These are phyloP conservation scores for Gossypioides kirkii DNA, from an alignment of 345 rosid genomes.

Conservation along the genomic window DNA sequence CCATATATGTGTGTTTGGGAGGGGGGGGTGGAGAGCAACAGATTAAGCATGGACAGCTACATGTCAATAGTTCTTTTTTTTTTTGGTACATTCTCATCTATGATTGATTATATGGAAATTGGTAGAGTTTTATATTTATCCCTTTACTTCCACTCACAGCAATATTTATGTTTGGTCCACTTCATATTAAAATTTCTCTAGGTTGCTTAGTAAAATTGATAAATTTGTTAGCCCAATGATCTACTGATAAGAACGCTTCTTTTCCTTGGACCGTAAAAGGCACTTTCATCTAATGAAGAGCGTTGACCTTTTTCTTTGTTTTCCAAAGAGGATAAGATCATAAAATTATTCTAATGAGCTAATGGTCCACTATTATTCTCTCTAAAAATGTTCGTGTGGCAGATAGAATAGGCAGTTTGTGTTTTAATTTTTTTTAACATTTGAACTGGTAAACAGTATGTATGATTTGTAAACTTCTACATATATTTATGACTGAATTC, in stretches of 20 bases:
- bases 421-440: background rate
- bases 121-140: background rate
- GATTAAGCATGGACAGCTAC: background rate
- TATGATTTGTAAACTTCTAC: background rate
- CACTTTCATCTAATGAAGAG: background rate
- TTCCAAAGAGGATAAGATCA: background rate
- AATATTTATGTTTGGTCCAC: background rate
- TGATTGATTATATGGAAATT: background rate
- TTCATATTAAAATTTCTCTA: background rate
- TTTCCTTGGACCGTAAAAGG: background rate
- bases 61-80: background rate
- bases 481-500: background rate
- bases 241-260: background rate
- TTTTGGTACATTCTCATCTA: background rate
- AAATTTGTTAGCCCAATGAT: background rate
- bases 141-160: background rate
- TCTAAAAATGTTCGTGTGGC: background rate
- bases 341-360: background rate
- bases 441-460: background rate
- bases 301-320: background rate
- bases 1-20: background rate
- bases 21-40: background rate
- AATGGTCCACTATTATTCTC: background rate
- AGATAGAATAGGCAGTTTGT: background rate
- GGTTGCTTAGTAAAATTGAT: background rate